phyloP scores from a whole-genome alignment of 169 alveolate species.

The Eimeria maxima region DNA sequence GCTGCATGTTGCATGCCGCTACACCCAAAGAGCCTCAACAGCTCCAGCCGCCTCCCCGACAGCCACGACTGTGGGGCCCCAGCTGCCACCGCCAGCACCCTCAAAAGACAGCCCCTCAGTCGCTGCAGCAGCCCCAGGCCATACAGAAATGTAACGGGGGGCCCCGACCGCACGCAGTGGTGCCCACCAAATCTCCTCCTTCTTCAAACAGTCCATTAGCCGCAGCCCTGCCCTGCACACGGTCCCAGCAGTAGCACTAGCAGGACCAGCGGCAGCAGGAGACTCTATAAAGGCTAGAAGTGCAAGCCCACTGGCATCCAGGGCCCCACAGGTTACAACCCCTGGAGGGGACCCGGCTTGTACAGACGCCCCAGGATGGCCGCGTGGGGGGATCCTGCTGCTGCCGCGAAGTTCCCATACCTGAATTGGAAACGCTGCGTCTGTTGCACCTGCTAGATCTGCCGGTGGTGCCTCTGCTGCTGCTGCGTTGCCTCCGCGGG shows the following conservation, averaged over 20 bases:
- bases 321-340: conserved; percentile 30
- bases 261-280: background rate
- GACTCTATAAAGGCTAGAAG: conserved; percentile 26
- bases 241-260: background rate
- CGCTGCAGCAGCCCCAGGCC: conserved; percentile 42
- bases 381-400: conserved; percentile 9
- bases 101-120: background rate
- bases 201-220: conserved; percentile 27
- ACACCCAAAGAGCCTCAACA: conserved; percentile 56
- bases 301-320: conserved; percentile 45
- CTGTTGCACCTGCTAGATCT: background rate
- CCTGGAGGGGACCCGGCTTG: background rate
- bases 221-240: conserved; percentile 4
- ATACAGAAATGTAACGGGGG: conserved; percentile 51
- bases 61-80: conserved; percentile 48
- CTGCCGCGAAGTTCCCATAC: conserved; percentile 48
- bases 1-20: background rate
- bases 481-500: background rate
- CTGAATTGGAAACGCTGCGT: conserved; percentile 31
- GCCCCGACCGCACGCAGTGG: conserved; percentile 17
- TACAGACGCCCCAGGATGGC: conserved; percentile 6
- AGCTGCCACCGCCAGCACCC: background rate
- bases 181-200: conserved; percentile 21
- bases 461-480: conserved; percentile 43
- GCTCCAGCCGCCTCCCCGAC: conserved; percentile 59